Evolutionary conservation across 257 asterid genomes (phyloP).

Genomic region (Solanum piurae): DNA sequence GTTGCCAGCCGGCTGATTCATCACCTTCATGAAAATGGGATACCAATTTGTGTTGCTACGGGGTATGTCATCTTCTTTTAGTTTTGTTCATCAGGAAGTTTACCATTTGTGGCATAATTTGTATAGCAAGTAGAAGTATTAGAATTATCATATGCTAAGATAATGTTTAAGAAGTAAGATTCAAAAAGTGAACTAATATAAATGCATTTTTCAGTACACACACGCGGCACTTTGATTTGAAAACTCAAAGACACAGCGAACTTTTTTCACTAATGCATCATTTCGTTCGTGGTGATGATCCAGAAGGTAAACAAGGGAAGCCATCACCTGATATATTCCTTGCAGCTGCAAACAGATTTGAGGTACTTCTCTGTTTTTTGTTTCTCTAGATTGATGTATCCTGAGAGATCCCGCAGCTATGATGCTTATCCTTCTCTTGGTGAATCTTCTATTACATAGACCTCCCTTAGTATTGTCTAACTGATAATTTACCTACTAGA

Average conservation of each 20-base stretch:
- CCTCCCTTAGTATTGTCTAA: not conserved
- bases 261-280: conserved; percentile 87
- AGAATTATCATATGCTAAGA: not conserved
- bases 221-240: conserved; percentile 72
- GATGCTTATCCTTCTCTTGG: not conserved
- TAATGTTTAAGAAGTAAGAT: conserved; percentile 2
- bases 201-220: conserved; percentile 57
- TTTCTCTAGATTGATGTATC: not conserved
- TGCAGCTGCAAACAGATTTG: conserved; percentile 83
- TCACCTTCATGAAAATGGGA: conserved; percentile 73
- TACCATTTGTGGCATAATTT: not conserved
- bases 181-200: conserved; percentile 6
- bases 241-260: conserved; percentile 70
- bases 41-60: conserved; percentile 89
- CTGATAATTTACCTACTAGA: not conserved
- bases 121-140: not conserved
- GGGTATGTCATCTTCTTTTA: conserved; percentile 37
- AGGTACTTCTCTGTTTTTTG: conserved; percentile 28
- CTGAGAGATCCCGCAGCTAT: not conserved
- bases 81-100: not conserved
- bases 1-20: conserved; percentile 65
- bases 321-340: conserved; percentile 92
- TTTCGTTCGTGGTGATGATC: conserved; percentile 86
- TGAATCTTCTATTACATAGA: not conserved
- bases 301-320: conserved; percentile 88